These are phyloP conservation scores for Arthrobotrys sphaeroides DNA, from an alignment of 2,329 filamentous ascomycete species.

Conservation along the genomic window DNA sequence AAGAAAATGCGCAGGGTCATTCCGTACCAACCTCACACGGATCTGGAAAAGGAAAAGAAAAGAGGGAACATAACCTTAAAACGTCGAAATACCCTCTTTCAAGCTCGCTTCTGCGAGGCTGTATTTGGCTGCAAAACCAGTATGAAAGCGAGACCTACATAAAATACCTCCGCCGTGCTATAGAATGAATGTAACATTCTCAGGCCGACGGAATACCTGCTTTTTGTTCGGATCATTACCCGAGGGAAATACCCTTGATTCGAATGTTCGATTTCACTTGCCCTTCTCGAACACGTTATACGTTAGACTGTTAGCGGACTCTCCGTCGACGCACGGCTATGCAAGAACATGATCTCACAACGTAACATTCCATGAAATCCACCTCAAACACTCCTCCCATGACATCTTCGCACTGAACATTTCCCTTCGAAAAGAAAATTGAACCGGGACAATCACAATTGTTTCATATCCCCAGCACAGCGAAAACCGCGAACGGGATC, in stretches of 20 bases:
- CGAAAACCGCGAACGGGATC: too few species aligned
- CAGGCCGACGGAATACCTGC: conserved; percentile 5
- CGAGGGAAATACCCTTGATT: not conserved
- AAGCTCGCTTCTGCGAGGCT: not conserved
- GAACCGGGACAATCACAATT: too few species aligned
- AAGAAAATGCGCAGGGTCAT: not conserved
- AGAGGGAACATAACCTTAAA: too few species aligned
- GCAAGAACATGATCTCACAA: conserved; percentile 8
- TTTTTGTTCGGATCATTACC: not conserved
- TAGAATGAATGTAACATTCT: not conserved
- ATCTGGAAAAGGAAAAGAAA: too few species aligned
- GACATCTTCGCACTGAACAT: too few species aligned
- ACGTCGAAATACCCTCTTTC: not conserved
- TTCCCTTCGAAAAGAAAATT: too few species aligned
- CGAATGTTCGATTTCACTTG: not conserved
- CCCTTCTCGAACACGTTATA: not conserved
- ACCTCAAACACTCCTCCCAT: too few species aligned
- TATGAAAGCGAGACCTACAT: too few species aligned
- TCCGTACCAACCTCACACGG: not conserved
- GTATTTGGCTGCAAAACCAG: too few species aligned
- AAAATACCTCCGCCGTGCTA: too few species aligned
- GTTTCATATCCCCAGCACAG: too few species aligned
- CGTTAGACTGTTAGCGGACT: not conserved
- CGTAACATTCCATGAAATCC: conserved; percentile 27
- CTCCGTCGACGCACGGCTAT: not conserved